phyloP scores from a whole-genome alignment of 495 filamentous ascomycete genomes.

The Penicillium samsonianum region DNA sequence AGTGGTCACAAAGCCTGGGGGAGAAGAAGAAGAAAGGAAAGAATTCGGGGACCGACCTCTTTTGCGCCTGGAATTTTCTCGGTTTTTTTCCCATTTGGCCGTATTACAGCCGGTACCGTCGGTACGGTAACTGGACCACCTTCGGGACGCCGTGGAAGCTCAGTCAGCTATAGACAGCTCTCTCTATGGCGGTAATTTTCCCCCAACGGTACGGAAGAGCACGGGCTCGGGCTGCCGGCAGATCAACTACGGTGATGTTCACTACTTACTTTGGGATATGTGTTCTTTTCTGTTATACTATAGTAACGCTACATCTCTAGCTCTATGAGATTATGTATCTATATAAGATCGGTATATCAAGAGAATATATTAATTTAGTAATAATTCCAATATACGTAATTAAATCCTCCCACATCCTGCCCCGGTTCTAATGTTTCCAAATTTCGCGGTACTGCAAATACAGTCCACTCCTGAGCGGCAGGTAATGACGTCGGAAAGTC shows the following conservation, averaged over 20 bases:
- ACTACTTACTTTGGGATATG: background rate
- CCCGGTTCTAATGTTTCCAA: constrained; percentile 1
- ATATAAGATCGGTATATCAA: no score
- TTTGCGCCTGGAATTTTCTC: constrained; percentile 24
- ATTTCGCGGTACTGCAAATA: constrained; percentile 10
- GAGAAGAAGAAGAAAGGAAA: constrained; percentile 18
- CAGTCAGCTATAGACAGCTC: background rate
- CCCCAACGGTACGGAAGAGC: constrained; percentile 23
- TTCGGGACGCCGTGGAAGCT: constrained; percentile 23
- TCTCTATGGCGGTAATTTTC: constrained; percentile 18
- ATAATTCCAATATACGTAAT: no score
- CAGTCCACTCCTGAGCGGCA: constrained; percentile 8
- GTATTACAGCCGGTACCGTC: constrained; percentile 41
- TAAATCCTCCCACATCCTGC: background rate
- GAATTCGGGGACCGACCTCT: constrained; percentile 30
- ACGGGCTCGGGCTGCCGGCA: constrained; percentile 30
- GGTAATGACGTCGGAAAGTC: constrained; percentile 45
- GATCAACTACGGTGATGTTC: constrained; percentile 17
- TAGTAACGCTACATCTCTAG: background rate
- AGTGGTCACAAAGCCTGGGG: constrained; percentile 17
- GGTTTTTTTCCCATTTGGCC: constrained; percentile 42
- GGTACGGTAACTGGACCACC: constrained; percentile 28
- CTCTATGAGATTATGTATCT: background rate
- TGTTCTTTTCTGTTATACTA: constrained; percentile 1
- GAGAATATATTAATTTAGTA: no score